phyloP scores from a whole-genome alignment of 2,329 filamentous ascomycete genomes.

The Diaporthe citriasiana region DNA sequence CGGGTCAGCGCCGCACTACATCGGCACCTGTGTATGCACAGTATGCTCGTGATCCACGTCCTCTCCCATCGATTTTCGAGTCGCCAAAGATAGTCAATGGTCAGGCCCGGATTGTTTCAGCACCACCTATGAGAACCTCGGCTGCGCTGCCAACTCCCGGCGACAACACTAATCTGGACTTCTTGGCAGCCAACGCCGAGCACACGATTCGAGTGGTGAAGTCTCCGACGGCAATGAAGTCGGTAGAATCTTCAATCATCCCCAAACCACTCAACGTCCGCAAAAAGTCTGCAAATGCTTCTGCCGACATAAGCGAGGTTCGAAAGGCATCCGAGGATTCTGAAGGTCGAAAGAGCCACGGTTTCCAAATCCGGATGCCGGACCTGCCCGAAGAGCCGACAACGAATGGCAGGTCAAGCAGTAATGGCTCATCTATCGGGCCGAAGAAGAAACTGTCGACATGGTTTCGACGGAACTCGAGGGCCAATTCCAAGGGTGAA shows the following conservation, averaged over 20 bases:
- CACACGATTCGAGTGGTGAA: slow-evolving; percentile 70
- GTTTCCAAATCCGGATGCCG: slow-evolving; percentile 32
- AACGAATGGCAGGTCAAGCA: slow-evolving; percentile 38
- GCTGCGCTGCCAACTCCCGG: slow-evolving; percentile 42
- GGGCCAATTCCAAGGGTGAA: slow-evolving; percentile 54
- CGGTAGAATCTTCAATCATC: slow-evolving; percentile 50
- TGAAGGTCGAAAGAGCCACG: slow-evolving; percentile 49
- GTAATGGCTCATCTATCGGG: slow-evolving; percentile 43
- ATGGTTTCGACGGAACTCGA: slow-evolving; percentile 64
- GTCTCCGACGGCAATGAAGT: slow-evolving; percentile 58
- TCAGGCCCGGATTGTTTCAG: slow-evolving; percentile 63
- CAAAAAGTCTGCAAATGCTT: slow-evolving; percentile 51
- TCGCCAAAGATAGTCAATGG: slow-evolving; percentile 47
- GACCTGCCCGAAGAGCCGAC: slow-evolving; percentile 45
- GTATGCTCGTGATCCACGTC: slow-evolving; percentile 53
- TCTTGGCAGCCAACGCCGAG: slow-evolving; percentile 59
- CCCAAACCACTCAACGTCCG: slow-evolving; percentile 59
- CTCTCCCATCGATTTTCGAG: slow-evolving; percentile 66
- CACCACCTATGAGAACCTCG: slow-evolving; percentile 52
- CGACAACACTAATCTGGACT: slow-evolving; percentile 59
- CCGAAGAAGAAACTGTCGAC: slow-evolving; percentile 60
- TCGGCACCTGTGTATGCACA: slow-evolving; percentile 66
- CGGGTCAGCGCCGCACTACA: slow-evolving; percentile 60
- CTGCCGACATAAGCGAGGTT: background rate
- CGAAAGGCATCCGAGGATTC: slow-evolving; percentile 35